Conservation (phyloP, 2,329 filamentous ascomycete species). For the Neocucurbitaria cava region DNA sequence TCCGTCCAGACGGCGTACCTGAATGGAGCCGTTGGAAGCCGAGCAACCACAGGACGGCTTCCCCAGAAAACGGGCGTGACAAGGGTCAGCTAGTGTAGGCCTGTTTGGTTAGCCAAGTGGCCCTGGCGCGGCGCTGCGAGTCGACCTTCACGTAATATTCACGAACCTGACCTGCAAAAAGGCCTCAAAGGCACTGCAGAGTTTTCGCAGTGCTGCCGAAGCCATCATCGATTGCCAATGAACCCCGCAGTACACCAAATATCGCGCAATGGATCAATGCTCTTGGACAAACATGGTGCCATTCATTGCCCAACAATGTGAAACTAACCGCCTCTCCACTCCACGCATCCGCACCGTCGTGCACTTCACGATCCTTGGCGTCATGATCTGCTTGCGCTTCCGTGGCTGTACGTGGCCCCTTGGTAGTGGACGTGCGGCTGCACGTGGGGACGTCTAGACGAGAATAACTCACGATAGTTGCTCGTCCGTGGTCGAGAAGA, state of each 20-base stretch:
- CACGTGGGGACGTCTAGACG: constrained; percentile 29
- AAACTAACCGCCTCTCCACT: not conserved
- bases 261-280: constrained; percentile 15
- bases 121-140: too few species aligned
- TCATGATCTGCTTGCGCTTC: not conserved
- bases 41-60: constrained; percentile 8
- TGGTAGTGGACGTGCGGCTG: constrained; percentile 28
- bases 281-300: not conserved
- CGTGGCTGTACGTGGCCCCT: constrained; percentile 35
- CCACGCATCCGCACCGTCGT: constrained; percentile 13
- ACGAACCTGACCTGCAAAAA: constrained; percentile 23
- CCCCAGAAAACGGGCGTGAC: constrained; percentile 18
- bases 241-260: constrained; percentile 18
- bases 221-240: not conserved
- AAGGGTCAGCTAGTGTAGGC: too few species aligned
- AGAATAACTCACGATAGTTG: constrained; percentile 14
- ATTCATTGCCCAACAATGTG: not conserved
- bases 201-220: constrained; percentile 24
- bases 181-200: constrained; percentile 25
- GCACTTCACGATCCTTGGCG: constrained; percentile 42
- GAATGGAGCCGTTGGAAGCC: constrained; percentile 19
- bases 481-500: constrained; percentile 2
- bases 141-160: constrained; percentile 35
- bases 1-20: constrained; percentile 16
- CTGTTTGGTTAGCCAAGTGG: too few species aligned